Base-by-base conservation (phyloP, 164 flowering plant species). In the Malania oleifera region DNA sequence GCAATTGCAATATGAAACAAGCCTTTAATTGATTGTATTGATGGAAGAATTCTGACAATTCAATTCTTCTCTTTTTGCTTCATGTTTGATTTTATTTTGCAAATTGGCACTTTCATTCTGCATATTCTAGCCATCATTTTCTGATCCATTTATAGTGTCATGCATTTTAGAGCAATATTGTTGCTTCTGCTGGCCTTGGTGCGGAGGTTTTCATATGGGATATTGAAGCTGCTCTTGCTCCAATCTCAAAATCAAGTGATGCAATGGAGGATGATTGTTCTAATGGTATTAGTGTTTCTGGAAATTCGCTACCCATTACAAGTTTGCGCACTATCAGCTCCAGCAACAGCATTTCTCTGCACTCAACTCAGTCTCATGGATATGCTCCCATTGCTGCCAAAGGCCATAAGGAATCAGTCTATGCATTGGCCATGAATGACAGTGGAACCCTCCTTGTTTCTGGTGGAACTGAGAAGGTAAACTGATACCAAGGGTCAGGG, bases 401-500 rank as follows among this genome's bases (percentile, higher is more conserved):
- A 79, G 99, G 99, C 57, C 99, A 93, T 61, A 93, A 93, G 73
- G 97, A 90, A 70, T 90, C 99, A 1, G 99, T 93, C 39, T 90
- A 93, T 77, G 96, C 99, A 59, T 70, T 93, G 68, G 96, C 95
- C 52, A 86, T 85, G 91, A 90, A 90, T 80, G 95, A 88, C 45
- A 74, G 77, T 71, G 95, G 91, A 58, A 82, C 81, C n/a, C 67
- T 86, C 63, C 95, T 93, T 57, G 99, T 90, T 57, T 93, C 99
- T 76, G 99, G 99, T 72, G 99, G 99, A 63, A 93, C 96, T 59
- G 99, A 93, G 68, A 93, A 88, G 97, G 99, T 90, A 82, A 38
- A 46, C 37, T 48, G 56, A 53, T 71, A 6, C 48, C 51, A 38
- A 46, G 57, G 37, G 19, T 60, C n/a, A n/a, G n/a, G 41, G 15